Conservation (phyloP, 192 early-diverging fungal genomes). For the Tieghemiomyces parasiticus region DNA sequence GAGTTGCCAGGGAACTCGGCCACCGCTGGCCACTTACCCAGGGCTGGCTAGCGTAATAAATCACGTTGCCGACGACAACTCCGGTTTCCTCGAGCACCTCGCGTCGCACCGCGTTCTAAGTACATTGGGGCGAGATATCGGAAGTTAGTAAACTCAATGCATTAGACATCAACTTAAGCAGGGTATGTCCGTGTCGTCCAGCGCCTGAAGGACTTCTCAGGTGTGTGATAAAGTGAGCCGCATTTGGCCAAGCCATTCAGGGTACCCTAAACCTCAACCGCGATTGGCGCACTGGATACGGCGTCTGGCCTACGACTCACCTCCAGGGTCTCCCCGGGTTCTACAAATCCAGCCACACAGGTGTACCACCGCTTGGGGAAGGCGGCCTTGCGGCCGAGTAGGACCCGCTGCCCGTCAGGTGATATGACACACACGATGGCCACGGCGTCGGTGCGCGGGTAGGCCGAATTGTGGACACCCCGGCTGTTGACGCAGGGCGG, state of each 20-base stretch:
- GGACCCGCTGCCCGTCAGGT: slow-evolving; percentile 1
- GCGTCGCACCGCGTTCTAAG: slow-evolving; percentile 8
- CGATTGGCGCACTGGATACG: too few relatives aligned
- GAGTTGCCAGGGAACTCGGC: too few relatives aligned
- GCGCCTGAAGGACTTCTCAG: too few relatives aligned
- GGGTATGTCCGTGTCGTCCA: too few relatives aligned
- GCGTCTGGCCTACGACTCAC: background rate
- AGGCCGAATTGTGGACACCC: slow-evolving; percentile 7
- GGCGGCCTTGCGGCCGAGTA: slow-evolving; percentile 11
- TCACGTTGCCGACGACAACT: background rate
- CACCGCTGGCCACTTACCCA: slow-evolving; percentile 3
- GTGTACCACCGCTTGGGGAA: slow-evolving; percentile 12
- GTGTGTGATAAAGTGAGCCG: too few relatives aligned
- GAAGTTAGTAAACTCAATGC: too few relatives aligned
- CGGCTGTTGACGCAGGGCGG: slow-evolving; percentile 7
- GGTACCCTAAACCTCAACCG: too few relatives aligned
- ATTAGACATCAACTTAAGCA: too few relatives aligned
- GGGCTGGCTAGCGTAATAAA: slow-evolving; percentile 10
- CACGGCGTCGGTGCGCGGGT: slow-evolving; percentile 13
- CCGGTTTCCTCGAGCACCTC: slow-evolving; percentile 12
- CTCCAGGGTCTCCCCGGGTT: slow-evolving; percentile 15
- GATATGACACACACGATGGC: slow-evolving; percentile 11
- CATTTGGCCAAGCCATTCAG: too few relatives aligned
- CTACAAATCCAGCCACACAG: slow-evolving; percentile 15
- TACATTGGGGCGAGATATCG: too few relatives aligned